Conservation (phyloP, 2,329 filamentous ascomycete species). For the Cercospora sojina region DNA sequence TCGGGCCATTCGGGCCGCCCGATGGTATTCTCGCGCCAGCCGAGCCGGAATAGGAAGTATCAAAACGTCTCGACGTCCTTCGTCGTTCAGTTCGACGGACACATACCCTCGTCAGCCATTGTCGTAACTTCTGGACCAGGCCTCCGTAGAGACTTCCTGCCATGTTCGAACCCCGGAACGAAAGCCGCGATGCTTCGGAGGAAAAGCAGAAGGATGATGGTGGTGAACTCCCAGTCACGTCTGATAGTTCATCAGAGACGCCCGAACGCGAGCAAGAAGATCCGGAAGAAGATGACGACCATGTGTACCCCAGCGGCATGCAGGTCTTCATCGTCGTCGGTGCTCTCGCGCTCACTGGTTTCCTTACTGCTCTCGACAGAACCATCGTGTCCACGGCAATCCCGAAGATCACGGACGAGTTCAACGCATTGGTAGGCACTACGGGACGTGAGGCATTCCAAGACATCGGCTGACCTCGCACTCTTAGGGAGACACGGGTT, state of each 20-base stretch:
- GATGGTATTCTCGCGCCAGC: neutral
- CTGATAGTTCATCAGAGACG: neutral
- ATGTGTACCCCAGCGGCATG: slow-evolving; percentile 40
- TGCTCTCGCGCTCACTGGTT: slow-evolving; percentile 19
- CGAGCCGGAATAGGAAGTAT: neutral
- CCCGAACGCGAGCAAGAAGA: neutral
- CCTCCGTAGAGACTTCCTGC: neutral
- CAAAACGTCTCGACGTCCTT: neutral
- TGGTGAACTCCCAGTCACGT: neutral
- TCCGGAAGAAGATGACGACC: slow-evolving; percentile 75
- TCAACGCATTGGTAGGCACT: slow-evolving; percentile 34
- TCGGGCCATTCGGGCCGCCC: neutral
- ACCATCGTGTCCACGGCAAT: slow-evolving; percentile 48
- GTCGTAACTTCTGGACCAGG: neutral
- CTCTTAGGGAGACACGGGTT: slow-evolving; percentile 42
- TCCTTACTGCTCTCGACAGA: slow-evolving; percentile 27
- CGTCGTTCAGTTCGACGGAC: neutral
- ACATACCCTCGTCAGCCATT: neutral
- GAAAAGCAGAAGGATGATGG: neutral
- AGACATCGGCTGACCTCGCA: neutral
- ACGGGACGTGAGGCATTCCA: neutral
- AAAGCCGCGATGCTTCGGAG: neutral
- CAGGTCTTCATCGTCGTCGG: slow-evolving; percentile 8
- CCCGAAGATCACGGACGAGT: slow-evolving; percentile 45
- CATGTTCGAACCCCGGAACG: neutral